Base-by-base conservation (phyloP, 2,329 filamentous ascomycete genomes). In the Paramyrothecium roridum region DNA sequence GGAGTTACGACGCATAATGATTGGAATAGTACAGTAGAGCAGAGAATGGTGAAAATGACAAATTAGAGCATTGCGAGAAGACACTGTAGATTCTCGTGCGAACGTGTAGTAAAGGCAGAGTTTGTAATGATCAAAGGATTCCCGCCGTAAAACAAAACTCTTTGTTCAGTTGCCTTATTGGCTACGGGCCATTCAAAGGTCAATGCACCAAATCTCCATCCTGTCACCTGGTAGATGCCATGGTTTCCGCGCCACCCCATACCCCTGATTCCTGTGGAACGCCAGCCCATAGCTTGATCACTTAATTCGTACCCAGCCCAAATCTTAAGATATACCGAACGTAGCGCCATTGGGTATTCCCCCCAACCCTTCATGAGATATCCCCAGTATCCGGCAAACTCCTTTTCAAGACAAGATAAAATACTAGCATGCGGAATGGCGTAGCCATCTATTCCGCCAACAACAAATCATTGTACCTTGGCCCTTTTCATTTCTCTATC, bases 391-490 rank as follows among this genome's bases (percentile, higher is more conserved):
- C 37, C 37, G n/a, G 13, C 13, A 43, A 19, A 19, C 37, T 16
- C 37, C 37, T 43, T 43, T 17, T 43, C 37, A 43, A 43, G 37
- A 43, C 26, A 30, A 30, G 10, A 10, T 20, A 52, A 54, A 37
- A 45, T 54, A 54, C 52, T 48, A 40, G 16, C 40, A 47, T 17
- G 21, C 50, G 50, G 33, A 54, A 30, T 10, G 26, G 10, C 26
- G 10, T 4, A 10, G 10, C n/a, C n/a, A n/a, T n/a, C 40, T 40
- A 17, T 20, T 20, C 20, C 48, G 17, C 48, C 52, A 51, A 54
- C 16, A 53, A 16, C n/a, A 56, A 56, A 54, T 49, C 54, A 58
- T 52, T 59, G 64, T 55, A 33, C 55, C 53, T 61, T 65, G 50
- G 54, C 16, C 47, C 58, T 56, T 58, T 65, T 66, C 30, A 43